phyloP scores from a whole-genome alignment of 228 moss, liverwort and hornwort species.

The Sphagnum fallax region DNA sequence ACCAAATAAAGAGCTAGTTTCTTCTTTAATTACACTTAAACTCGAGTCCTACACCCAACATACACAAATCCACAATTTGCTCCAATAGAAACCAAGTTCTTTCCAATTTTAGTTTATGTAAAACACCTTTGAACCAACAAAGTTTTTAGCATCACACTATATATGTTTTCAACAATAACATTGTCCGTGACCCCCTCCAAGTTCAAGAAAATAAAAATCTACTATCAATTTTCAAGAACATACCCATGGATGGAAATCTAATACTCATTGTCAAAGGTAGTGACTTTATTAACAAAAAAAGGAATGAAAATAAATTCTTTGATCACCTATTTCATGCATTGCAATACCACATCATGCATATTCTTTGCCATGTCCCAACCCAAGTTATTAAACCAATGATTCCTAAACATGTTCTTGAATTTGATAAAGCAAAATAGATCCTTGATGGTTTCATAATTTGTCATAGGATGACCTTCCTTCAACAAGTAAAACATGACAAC shows the following conservation, averaged over 20 bases:
- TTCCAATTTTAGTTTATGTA: not conserved
- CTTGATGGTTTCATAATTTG: not conserved
- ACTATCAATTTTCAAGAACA: not conserved
- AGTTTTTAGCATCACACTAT: not conserved
- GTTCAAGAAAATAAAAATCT: not conserved
- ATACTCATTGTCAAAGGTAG: not conserved
- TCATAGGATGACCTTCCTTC: not conserved
- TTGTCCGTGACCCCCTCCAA: not conserved
- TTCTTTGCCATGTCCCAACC: not conserved
- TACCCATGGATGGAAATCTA: not conserved
- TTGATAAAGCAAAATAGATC: not conserved
- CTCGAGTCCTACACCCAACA: not conserved
- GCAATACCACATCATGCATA: not conserved
- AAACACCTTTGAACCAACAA: not conserved
- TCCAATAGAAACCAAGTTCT: not conserved
- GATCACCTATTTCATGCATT: not conserved
- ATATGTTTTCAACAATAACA: not conserved
- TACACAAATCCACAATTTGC: not conserved
- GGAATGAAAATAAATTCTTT: not conserved
- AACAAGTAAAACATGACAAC: not conserved
- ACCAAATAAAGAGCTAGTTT: not conserved
- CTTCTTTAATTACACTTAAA: not conserved
- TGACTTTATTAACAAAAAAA: not conserved
- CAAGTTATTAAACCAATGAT: not conserved
- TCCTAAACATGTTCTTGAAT: not conserved